These are phyloP conservation scores for Penicillium robsamsonii DNA, from an alignment of 495 filamentous ascomycete species.

Conservation along the genomic window DNA sequence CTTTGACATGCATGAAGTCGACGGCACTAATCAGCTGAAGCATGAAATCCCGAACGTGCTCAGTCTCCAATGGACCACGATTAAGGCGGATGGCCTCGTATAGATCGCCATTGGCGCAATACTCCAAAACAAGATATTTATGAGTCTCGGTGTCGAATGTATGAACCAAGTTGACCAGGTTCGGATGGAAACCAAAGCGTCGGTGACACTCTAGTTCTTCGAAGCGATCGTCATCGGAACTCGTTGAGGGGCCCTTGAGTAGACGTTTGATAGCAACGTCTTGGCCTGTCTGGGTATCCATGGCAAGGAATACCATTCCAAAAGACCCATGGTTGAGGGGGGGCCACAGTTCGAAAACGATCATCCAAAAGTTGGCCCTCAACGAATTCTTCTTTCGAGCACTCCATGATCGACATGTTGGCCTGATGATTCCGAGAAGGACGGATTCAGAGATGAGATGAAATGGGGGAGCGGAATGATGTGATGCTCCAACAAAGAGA, in stretches of 20 bases:
- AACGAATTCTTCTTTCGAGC: slow-evolving; percentile 70
- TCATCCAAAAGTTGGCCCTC: slow-evolving; percentile 73
- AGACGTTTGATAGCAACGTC: slow-evolving; percentile 93
- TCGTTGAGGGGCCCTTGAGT: slow-evolving; percentile 63
- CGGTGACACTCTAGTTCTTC: slow-evolving; percentile 85
- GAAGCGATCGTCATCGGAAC: slow-evolving; percentile 69
- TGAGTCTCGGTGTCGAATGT: slow-evolving; percentile 90
- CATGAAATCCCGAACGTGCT: slow-evolving; percentile 97
- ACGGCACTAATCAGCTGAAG: slow-evolving; percentile 87
- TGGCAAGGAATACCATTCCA: slow-evolving; percentile 94
- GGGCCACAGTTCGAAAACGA: slow-evolving; percentile 85
- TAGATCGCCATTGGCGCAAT: slow-evolving; percentile 92
- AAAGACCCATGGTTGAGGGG: slow-evolving; percentile 98
- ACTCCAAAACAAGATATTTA: slow-evolving; percentile 90
- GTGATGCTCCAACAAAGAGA: slow-evolving; percentile 23
- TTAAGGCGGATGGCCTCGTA: slow-evolving; percentile 93
- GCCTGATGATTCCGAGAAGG: slow-evolving; percentile 36
- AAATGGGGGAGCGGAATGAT: slow-evolving; percentile 5
- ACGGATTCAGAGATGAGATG: slow-evolving; percentile 19
- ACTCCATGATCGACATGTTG: slow-evolving; percentile 64
- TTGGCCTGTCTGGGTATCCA: slow-evolving; percentile 68
- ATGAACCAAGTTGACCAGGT: slow-evolving; percentile 90
- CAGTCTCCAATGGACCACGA: slow-evolving; percentile 86
- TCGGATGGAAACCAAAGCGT: slow-evolving; percentile 74
- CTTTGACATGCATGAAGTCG: slow-evolving; percentile 84